Evolutionary conservation across 2,329 filamentous ascomycete genomes (phyloP).

Genomic region (Scedosporium minutisporum): DNA sequence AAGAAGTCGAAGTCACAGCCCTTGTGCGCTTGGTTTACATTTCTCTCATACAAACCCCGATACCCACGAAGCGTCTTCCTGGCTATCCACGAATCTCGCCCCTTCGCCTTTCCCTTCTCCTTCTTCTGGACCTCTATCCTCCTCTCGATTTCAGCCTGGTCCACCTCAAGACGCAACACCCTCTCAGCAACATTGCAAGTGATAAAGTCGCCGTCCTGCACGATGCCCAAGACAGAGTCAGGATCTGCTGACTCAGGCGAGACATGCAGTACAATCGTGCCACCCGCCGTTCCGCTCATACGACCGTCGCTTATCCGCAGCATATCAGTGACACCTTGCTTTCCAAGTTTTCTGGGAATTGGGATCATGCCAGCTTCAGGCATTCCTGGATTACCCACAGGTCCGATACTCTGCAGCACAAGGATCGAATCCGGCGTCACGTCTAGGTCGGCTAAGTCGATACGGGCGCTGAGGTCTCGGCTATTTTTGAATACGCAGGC

Average conservation of each 20-base stretch:
- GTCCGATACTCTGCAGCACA: constrained; percentile 80
- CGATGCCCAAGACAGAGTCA: constrained; percentile 66
- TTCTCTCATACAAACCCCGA: constrained; percentile 47
- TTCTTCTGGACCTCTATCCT: constrained; percentile 53
- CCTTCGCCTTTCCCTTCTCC: constrained; percentile 17
- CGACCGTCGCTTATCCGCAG: constrained; percentile 78
- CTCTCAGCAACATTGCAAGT: constrained; percentile 66
- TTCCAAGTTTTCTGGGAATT: constrained; percentile 67
- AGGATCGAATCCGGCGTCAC: constrained; percentile 54
- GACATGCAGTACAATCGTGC: constrained; percentile 83
- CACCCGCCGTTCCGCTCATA: constrained; percentile 79
- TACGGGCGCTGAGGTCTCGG: constrained; percentile 62
- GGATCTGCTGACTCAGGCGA: constrained; percentile 73
- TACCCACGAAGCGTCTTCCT: constrained; percentile 42
- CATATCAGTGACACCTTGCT: constrained; percentile 67
- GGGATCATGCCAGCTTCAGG: constrained; percentile 63
- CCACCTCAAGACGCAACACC: constrained; percentile 48
- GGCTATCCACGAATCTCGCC: constrained; percentile 21
- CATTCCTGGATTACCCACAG: constrained; percentile 87
- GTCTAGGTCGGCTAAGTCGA: constrained; percentile 49
- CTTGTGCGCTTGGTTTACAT: constrained; percentile 50
- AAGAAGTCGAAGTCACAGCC: constrained; percentile 56
- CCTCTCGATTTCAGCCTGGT: constrained; percentile 56
- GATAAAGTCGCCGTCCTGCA: constrained; percentile 67
- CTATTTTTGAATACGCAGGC: constrained; percentile 63